Evolutionary conservation across 2,329 filamentous ascomycete species (phyloP), one percentile per base, ranked within the genome.

Genomic region (Pyricularia sp.): DNA sequence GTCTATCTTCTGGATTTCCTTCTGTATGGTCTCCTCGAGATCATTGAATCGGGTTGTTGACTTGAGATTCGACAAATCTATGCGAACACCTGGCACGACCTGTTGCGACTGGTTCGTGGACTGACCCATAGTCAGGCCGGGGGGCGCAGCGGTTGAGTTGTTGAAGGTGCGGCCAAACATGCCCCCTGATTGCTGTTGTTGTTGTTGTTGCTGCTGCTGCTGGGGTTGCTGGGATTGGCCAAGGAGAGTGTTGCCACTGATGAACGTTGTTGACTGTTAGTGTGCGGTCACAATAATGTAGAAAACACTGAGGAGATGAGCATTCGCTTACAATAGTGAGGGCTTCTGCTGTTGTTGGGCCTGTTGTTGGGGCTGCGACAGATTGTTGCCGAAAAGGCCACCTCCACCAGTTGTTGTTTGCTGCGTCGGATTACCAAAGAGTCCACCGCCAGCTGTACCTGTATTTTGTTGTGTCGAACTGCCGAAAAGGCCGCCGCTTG

Each of bases 11-110:
- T 92, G 88, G 71, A 99, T 91, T 72, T 92, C 82, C 71, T 88
- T 87, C 76, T 97, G 93, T 20, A 97, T 83, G 33, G 92, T 88
- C 72, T 94, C 91, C 70, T 92, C 88, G 31, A 97, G 89, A 78
- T 97, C 94, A 76, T 93, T 92, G 82, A 95, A 97, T 71, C 95
- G 92, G 3, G 93, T 97, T 0, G 94, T 97, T 20, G 91, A 90
- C 68, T 93, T 88, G 70, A 98, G 83, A 76, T 92, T 92, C 73
- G 87, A 87, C 68, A 92, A 80, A 78, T 95, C 92, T 74, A 97
- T 91, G 74, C 91, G 90, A 23, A 93, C 90, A 23, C 91, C 92
- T 0, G 90, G 88, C 20, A 89, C 84, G 17, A 82, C 83, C 72
- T 86, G 84, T 72, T 86, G 84, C 67, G 83, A 84, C 70, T 81